Evolutionary conservation across 768 basidiomycete species (phyloP).

Genomic region (Udeniomyces megalosporus): DNA sequence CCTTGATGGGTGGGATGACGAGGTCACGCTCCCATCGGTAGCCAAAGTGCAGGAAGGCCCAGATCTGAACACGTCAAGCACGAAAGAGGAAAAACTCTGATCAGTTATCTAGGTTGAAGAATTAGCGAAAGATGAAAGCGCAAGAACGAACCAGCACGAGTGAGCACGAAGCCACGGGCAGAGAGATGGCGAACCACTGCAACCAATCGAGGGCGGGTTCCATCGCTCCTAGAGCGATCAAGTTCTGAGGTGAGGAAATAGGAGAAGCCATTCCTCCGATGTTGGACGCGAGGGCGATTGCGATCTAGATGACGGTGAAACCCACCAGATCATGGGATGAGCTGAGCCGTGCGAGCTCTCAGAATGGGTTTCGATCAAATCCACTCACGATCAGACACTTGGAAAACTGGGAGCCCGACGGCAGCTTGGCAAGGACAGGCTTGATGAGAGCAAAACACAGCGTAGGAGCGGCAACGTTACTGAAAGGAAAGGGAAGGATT

Average conservation of each 20-base stretch:
- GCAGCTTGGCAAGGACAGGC: constrained; percentile 86
- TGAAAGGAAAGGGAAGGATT: constrained; percentile 24
- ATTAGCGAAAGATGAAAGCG: no score
- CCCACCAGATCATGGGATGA: neutral
- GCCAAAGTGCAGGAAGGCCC: constrained; percentile 67
- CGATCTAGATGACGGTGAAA: constrained; percentile 41
- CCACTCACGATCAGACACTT: constrained; percentile 77
- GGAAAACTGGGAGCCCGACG: constrained; percentile 67
- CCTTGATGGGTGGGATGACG: constrained; percentile 67
- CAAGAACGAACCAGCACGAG: constrained; percentile 43
- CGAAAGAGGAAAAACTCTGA: neutral
- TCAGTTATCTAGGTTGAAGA: neutral
- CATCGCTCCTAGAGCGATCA: constrained; percentile 83
- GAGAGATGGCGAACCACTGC: constrained; percentile 80
- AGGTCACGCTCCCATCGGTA: constrained; percentile 53
- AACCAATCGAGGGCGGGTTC: constrained; percentile 71
- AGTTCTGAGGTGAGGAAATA: constrained; percentile 93
- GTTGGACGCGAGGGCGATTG: constrained; percentile 93
- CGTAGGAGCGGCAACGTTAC: constrained; percentile 94
- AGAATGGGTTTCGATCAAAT: no score
- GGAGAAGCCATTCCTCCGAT: constrained; percentile 95
- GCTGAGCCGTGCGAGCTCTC: neutral
- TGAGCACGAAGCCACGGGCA: constrained; percentile 76
- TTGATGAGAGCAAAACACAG: constrained; percentile 90
- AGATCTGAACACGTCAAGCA: constrained; percentile 37